phyloP scores from a whole-genome alignment of 2,329 filamentous ascomycete species.

The Diaporthe ampelina region DNA sequence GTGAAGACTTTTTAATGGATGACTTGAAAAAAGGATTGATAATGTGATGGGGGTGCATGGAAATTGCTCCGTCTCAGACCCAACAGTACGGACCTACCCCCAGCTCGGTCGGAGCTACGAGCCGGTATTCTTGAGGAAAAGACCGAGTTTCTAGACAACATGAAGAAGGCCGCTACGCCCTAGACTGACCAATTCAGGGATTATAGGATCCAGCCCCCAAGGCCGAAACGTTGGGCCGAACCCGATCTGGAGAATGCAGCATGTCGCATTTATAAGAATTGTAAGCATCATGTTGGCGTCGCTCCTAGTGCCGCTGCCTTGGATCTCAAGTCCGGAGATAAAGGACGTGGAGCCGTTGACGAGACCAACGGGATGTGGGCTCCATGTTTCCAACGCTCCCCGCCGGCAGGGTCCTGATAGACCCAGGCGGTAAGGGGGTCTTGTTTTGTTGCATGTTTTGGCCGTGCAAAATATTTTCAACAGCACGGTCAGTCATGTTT shows the following conservation, averaged over 20 bases:
- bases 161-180: not conserved
- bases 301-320: not conserved
- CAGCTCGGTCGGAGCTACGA: constrained; percentile 30
- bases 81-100: too few species aligned
- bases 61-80: constrained; percentile 7
- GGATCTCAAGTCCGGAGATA: constrained; percentile 4
- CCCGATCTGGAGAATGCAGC: not conserved
- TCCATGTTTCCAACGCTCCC: not conserved
- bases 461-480: not conserved
- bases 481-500: not conserved
- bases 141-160: constrained; percentile 1
- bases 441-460: not conserved
- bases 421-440: not conserved
- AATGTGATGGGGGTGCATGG: constrained; percentile 8
- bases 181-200: not conserved
- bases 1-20: constrained; percentile 8
- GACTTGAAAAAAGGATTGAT: not conserved
- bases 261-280: not conserved
- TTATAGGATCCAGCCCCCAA: not conserved
- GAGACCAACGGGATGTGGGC: constrained; percentile 2
- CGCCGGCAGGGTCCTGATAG: not conserved
- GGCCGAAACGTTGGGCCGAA: constrained; percentile 7
- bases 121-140: not conserved
- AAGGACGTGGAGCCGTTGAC: constrained; percentile 7
- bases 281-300: not conserved